Evolutionary conservation across 306 rosid species (phyloP), one percentile per base, ranked within the genome.

Genomic region (Corylus avellana): DNA sequence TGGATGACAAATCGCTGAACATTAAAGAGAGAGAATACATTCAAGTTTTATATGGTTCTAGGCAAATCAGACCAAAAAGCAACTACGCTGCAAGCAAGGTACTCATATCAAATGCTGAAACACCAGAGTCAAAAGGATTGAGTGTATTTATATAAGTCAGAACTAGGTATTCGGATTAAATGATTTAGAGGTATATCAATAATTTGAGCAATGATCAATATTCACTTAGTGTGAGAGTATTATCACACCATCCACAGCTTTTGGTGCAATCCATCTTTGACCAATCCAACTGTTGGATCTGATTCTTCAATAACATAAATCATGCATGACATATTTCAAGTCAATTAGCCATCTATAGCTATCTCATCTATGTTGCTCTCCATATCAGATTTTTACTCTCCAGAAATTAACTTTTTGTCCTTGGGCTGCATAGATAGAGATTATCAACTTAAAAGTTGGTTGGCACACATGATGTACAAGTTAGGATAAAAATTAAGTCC

Each of bases 1-100:
- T 95, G 98, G 84, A 95, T 76, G 78, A 95, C 96, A 83, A 92
- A 95, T 54, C 97, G 98, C 98, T 95, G 87, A 75, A 85, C 57
- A 74, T 32, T 63, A 67, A 80, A 56, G 71, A 49, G 27, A 44
- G 7, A 0, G 53, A 4, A 32, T 9, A 64, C 5, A 16, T 22
- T 59, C 29, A 11, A 12, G 17, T 59, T 25, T 7, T 25, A 35
- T 32, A 18, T 7, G 10, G 7, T 64, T 63, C 13, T 14, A 35
- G 2, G 44, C 2, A 64, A 64, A 67, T n/a, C 29, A n/a, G 51
- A 67, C 29, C 12, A 14, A 18, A 18, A 18, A 67, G 25, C 9
- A 39, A 67, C 72, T 5, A 67, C 8, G 72, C 51, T 67, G 51
- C 72, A 39, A 39, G 72, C 72, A 67, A 37, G 25, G 18, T 39